phyloP scores from a whole-genome alignment of 805 yeast genomes.

The Candida loeiensis region DNA sequence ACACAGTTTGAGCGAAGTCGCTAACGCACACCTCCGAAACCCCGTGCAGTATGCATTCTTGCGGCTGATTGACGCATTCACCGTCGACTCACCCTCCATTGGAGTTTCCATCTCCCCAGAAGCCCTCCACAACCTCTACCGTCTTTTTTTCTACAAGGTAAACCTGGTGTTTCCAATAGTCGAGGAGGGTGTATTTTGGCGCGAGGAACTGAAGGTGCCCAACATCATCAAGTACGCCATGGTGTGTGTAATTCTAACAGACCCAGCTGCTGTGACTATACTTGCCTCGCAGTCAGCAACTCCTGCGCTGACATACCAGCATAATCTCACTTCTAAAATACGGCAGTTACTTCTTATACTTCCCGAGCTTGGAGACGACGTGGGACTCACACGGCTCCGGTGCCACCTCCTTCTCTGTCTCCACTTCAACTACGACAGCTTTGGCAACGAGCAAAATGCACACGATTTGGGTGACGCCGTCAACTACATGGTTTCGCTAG shows the following conservation, averaged over 20 bases:
- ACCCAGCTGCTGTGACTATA: conserved; percentile 24
- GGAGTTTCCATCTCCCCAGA: conserved; percentile 1
- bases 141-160: conserved; percentile 37
- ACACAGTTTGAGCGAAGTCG: not conserved
- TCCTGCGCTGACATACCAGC: conserved; percentile 2
- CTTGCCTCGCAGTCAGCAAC: conserved; percentile 12
- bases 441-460: conserved; percentile 22
- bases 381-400: conserved; percentile 16
- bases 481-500: conserved; percentile 17
- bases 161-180: conserved; percentile 41
- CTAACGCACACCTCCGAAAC: conserved; percentile 4
- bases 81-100: conserved; percentile 24
- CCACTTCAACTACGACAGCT: conserved; percentile 17
- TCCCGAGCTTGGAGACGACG: conserved; percentile 23
- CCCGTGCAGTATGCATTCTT: conserved; percentile 19
- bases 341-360: conserved; percentile 19
- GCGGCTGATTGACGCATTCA: conserved; percentile 35
- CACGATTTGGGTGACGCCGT: conserved; percentile 19
- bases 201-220: conserved; percentile 33
- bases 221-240: conserved; percentile 41
- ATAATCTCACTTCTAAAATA: conserved; percentile 18
- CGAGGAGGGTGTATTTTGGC: conserved; percentile 37
- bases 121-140: conserved; percentile 20
- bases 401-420: conserved; percentile 19
- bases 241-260: conserved; percentile 39